Conservation (phyloP, 441 rosid genomes). For the Euphorbia celastroides region DNA sequence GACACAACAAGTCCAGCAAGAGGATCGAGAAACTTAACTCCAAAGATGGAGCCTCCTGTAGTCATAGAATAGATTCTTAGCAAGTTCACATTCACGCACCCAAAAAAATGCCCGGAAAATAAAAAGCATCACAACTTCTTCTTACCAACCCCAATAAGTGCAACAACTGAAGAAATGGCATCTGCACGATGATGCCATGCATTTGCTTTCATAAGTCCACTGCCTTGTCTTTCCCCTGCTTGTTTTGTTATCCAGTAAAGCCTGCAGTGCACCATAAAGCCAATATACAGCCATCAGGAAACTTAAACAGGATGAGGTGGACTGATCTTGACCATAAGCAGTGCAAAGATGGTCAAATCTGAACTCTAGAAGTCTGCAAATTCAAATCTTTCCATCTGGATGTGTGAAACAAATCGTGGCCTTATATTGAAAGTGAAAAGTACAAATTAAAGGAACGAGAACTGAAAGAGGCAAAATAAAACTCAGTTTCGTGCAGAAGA, state of each 20-base stretch:
- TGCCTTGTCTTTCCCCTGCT: conserved; percentile 84
- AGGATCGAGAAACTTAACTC: conserved; percentile 82
- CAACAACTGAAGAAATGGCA: conserved; percentile 89
- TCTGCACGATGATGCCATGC: conserved; percentile 99
- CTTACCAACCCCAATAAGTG: conserved; percentile 94
- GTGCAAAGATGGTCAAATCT: not conserved
- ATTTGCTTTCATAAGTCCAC: conserved; percentile 96
- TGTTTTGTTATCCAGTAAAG: conserved; percentile 91
- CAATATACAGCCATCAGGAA: not conserved
- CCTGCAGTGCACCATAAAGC: conserved; percentile 27
- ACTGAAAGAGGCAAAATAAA: not conserved
- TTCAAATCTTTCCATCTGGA: conserved; percentile 2
- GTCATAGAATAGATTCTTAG: conserved; percentile 18
- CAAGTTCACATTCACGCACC: conserved; percentile 18
- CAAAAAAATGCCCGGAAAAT: not conserved
- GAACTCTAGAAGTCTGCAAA: not conserved
- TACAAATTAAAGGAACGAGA: not conserved
- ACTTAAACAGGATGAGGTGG: not conserved
- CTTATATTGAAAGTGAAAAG: not conserved
- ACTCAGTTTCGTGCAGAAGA: not conserved
- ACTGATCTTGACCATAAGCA: not conserved
- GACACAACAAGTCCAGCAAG: conserved; percentile 93
- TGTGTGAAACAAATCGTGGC: not conserved
- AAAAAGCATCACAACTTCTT: conserved; percentile 11
- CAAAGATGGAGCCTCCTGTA: conserved; percentile 89